These are phyloP conservation scores for Monosporascus sp. DNA, from an alignment of 2,329 filamentous ascomycete genomes.

Conservation along the genomic window DNA sequence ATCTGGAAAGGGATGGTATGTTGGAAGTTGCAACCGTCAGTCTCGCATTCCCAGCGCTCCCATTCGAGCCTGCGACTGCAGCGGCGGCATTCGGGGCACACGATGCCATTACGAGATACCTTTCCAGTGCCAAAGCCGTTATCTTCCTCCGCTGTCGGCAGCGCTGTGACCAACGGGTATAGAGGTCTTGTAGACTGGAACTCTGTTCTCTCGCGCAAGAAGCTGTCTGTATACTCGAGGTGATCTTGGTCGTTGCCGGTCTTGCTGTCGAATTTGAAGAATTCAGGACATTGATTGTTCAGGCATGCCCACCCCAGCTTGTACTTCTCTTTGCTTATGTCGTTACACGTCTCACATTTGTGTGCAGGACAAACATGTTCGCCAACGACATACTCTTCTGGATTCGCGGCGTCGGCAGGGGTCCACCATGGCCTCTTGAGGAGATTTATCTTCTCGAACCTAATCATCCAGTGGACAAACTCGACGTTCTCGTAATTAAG, in stretches of 20 bases:
- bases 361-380: slow-evolving; percentile 17
- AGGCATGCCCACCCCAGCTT: slow-evolving; percentile 26
- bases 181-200: slow-evolving; percentile 33
- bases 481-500: slow-evolving; percentile 27
- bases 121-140: slow-evolving; percentile 39
- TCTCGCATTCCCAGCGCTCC: slow-evolving; percentile 57
- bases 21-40: slow-evolving; percentile 41
- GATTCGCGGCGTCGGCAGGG: slow-evolving; percentile 24
- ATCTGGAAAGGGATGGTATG: slow-evolving; percentile 25
- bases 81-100: slow-evolving; percentile 58
- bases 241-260: slow-evolving; percentile 15
- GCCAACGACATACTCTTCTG: slow-evolving; percentile 24
- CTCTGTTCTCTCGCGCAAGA: slow-evolving; percentile 47
- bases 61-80: slow-evolving; percentile 58
- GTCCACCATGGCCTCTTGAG: slow-evolving; percentile 54
- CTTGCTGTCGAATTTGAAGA: slow-evolving; percentile 36
- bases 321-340: slow-evolving; percentile 31
- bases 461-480: slow-evolving; percentile 43
- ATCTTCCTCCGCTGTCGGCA: slow-evolving; percentile 16
- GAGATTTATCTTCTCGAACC: slow-evolving; percentile 59
- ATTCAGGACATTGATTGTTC: slow-evolving; percentile 36
- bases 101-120: slow-evolving; percentile 55
- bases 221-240: slow-evolving; percentile 49
- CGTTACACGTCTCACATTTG: slow-evolving; percentile 36
- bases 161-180: slow-evolving; percentile 30